phyloP scores from a whole-genome alignment of 2,329 filamentous ascomycete species.

The Endothia cerciana region DNA sequence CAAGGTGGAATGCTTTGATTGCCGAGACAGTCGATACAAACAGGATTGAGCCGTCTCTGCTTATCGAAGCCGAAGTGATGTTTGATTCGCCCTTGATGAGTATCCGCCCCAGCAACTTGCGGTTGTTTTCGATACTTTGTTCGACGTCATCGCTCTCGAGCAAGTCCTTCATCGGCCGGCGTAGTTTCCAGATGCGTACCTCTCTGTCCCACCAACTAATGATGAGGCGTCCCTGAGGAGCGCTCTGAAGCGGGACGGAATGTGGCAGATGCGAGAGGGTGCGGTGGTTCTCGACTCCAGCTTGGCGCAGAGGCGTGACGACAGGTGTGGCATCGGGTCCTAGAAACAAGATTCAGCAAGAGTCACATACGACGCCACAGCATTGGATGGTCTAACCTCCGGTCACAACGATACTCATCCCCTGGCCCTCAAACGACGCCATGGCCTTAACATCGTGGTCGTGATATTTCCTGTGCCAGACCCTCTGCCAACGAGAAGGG shows the following conservation, averaged over 20 bases:
- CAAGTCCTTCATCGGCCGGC: slow-evolving; percentile 51
- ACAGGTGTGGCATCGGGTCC: slow-evolving; percentile 85
- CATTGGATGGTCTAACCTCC: slow-evolving; percentile 66
- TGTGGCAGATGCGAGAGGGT: slow-evolving; percentile 85
- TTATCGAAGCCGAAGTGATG: slow-evolving; percentile 73
- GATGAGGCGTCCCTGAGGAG: slow-evolving; percentile 73
- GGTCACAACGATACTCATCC: slow-evolving; percentile 85
- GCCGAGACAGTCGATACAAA: slow-evolving; percentile 71
- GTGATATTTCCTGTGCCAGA: slow-evolving; percentile 86
- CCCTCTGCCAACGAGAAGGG: slow-evolving; percentile 76
- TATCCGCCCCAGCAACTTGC: slow-evolving; percentile 71
- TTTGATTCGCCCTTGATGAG: slow-evolving; percentile 76
- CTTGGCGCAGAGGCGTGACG: slow-evolving; percentile 78
- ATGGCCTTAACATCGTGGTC: slow-evolving; percentile 94
- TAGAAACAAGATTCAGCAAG: slow-evolving; percentile 45
- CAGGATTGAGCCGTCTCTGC: slow-evolving; percentile 71
- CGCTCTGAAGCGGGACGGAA: slow-evolving; percentile 71
- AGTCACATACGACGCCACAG: not conserved
- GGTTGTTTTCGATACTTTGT: slow-evolving; percentile 54
- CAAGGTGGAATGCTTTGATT: slow-evolving; percentile 77
- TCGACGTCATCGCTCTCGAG: slow-evolving; percentile 47
- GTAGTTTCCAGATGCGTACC: slow-evolving; percentile 77
- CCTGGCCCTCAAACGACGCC: slow-evolving; percentile 83
- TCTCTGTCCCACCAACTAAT: slow-evolving; percentile 93
- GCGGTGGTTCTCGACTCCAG: slow-evolving; percentile 78